These are phyloP conservation scores for Fusarium austroafricanum DNA, from an alignment of 2,329 filamentous ascomycete genomes.

Conservation along the genomic window DNA sequence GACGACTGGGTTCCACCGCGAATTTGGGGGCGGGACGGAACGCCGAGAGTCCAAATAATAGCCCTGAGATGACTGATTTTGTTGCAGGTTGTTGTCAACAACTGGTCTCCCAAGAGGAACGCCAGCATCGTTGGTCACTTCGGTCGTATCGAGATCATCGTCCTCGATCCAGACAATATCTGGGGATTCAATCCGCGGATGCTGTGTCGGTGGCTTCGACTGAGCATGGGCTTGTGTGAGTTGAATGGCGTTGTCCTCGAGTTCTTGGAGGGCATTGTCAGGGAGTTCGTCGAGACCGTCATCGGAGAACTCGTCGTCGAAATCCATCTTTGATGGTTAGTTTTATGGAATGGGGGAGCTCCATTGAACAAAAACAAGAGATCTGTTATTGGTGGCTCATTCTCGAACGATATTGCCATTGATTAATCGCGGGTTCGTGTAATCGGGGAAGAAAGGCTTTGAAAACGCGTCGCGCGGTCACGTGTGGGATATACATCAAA, in stretches of 20 bases:
- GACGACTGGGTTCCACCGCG: conserved; percentile 54
- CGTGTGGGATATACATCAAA: conserved; percentile 28
- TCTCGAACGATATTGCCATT: neutral
- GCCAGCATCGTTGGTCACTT: conserved; percentile 64
- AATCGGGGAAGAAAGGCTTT: conserved; percentile 2
- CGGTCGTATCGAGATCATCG: conserved; percentile 68
- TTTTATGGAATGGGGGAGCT: conserved; percentile 12
- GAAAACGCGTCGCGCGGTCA: conserved; percentile 48
- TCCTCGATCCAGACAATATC: conserved; percentile 63
- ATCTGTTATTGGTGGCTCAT: conserved; percentile 10
- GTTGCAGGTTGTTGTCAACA: conserved; percentile 52
- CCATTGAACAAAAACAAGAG: conserved; percentile 38
- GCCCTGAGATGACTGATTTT: conserved; percentile 44
- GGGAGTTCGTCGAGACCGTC: conserved; percentile 72
- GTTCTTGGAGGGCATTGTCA: conserved; percentile 67
- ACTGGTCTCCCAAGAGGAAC: conserved; percentile 53
- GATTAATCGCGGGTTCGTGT: conserved; percentile 15
- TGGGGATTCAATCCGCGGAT: conserved; percentile 45
- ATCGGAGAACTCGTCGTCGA: conserved; percentile 72
- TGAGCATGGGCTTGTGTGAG: conserved; percentile 61
- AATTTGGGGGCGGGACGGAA: conserved; percentile 51
- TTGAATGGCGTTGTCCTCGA: conserved; percentile 72
- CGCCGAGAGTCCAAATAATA: conserved; percentile 40
- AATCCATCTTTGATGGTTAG: conserved; percentile 49
- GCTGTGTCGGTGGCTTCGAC: conserved; percentile 40